Base-by-base conservation (phyloP, 768 basidiomycete species). In the Calocybe indica region DNA sequence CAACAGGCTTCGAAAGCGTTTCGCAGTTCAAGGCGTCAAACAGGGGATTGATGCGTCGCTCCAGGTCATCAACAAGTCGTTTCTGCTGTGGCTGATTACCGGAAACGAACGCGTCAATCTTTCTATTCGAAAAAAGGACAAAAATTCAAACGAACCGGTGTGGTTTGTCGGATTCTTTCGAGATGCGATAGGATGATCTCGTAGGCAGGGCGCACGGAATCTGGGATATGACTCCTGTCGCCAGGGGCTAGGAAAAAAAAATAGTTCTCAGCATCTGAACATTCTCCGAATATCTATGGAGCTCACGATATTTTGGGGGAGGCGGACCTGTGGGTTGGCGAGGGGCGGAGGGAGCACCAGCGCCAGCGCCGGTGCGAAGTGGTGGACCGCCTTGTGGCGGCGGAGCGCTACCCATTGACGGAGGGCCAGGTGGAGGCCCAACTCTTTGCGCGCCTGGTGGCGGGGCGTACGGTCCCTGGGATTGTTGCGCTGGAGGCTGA, bases 21-120 rank as follows among this genome's bases (percentile, higher is more conserved):
- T 92, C 76, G 59, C 90, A 92, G 63, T 97, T 96, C 55, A 97
- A 67, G n/a, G 83, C 85, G 60, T 96, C 94, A 58, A 94, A 96
- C 39, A 97, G 65, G 0, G 83, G 78, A 59, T 85, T 92, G 55
- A 95, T 73, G 30, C 94, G 78, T 13, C 91, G 78, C 61, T 94
- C 92, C 5, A 93, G 76, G 56, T 95, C 93, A 43, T 92, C 91
- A 0, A 80, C 82, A 54, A 93, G 73, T 32, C 89, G 83, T 62
- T 85, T 87, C 71, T 94, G 87, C 57, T 85, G 80, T 5, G 87
- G 76, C 88, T 92, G 59, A 22, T 22, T 22, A 2, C 22, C 22
- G 22, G 22, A 22, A 22, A 22, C 22, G 4, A 22, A 22, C 1
- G 22, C 2, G 22, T 22, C 22, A 22, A 45, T 59, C 28, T 53